Percentiles rank a stretch among this genome's conserved stretches.
Conservation (phyloP, 352 stramenopile genomes). For the Plasmopara muralis region DNA sequence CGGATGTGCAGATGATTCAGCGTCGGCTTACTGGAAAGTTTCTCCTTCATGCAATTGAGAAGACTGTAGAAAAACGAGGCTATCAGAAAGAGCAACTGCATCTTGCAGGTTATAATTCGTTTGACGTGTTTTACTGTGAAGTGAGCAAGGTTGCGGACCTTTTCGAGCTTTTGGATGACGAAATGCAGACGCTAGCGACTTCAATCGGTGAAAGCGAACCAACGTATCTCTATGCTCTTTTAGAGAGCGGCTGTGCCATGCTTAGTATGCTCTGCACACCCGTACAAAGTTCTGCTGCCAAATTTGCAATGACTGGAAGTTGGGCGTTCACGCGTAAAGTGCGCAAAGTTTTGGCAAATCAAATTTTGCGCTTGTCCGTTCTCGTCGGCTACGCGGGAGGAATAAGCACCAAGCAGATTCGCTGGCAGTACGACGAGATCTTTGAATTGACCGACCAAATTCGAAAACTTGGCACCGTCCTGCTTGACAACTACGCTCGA, state of each 20-base stretch:
- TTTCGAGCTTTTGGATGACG: slow-evolving; percentile 44
- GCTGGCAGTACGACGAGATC: slow-evolving; percentile 48
- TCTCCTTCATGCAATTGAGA: slow-evolving; percentile 68
- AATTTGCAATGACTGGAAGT: slow-evolving; percentile 37
- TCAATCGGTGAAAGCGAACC: slow-evolving; percentile 56
- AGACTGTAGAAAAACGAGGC: slow-evolving; percentile 59
- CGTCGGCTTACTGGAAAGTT: slow-evolving; percentile 47
- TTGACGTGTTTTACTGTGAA: slow-evolving; percentile 87
- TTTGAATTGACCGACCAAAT: slow-evolving; percentile 66
- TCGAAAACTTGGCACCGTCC: slow-evolving; percentile 35
- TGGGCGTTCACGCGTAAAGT: slow-evolving; percentile 60
- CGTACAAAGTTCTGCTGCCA: slow-evolving; percentile 22
- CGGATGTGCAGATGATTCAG: slow-evolving; percentile 28
- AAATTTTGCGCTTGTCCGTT: slow-evolving; percentile 50
- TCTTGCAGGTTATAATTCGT: slow-evolving; percentile 75
- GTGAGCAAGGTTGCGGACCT: slow-evolving; percentile 74
- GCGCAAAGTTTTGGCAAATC: slow-evolving; percentile 53
- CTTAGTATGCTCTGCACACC: slow-evolving; percentile 50
- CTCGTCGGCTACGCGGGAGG: slow-evolving; percentile 41
- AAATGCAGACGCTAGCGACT: slow-evolving; percentile 45
- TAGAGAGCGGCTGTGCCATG: slow-evolving; percentile 69
- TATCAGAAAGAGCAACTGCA: slow-evolving; percentile 76
- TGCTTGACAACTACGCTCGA: slow-evolving; percentile 51
- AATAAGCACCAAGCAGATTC: slow-evolving; percentile 26
- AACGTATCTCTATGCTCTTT: slow-evolving; percentile 48